These are phyloP conservation scores for Rhynchospora pubera DNA, from an alignment of 176 grass and related monocot genomes.

Conservation along the genomic window DNA sequence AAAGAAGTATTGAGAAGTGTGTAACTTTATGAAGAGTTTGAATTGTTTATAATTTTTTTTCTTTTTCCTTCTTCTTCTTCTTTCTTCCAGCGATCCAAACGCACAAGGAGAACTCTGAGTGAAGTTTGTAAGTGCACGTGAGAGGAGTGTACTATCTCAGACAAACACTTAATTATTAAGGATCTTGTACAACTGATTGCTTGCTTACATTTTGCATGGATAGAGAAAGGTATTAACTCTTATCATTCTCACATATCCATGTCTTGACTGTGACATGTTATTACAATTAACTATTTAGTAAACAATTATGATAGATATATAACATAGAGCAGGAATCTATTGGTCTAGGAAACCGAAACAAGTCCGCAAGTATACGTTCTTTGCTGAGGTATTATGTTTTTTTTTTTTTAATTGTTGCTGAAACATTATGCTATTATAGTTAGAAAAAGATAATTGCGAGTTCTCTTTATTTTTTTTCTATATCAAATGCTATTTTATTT, in stretches of 20 bases:
- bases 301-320: slow-evolving; percentile 6
- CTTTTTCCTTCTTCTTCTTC: too few species aligned
- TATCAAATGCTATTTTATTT: too few species aligned
- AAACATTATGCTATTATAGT: too few species aligned
- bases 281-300: background rate
- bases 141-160: slow-evolving; percentile 23
- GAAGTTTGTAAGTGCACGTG: slow-evolving; percentile 52
- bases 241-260: background rate
- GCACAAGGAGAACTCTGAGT: slow-evolving; percentile 28
- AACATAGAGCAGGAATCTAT: background rate
- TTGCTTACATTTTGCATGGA: slow-evolving; percentile 3
- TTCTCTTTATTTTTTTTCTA: too few species aligned
- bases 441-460: too few species aligned
- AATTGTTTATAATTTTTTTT: too few species aligned
- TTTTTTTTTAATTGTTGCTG: too few species aligned
- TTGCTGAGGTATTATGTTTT: too few species aligned
- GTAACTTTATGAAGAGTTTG: too few species aligned
- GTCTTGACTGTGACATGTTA: background rate
- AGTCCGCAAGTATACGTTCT: too few species aligned
- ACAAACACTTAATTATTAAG: background rate
- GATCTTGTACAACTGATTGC: background rate
- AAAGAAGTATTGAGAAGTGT: too few species aligned
- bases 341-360: background rate
- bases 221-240: slow-evolving; percentile 27
- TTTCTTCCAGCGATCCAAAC: too few species aligned